Base-by-base conservation (phyloP, 2,329 filamentous ascomycete genomes). In the Mariannaea sp. region DNA sequence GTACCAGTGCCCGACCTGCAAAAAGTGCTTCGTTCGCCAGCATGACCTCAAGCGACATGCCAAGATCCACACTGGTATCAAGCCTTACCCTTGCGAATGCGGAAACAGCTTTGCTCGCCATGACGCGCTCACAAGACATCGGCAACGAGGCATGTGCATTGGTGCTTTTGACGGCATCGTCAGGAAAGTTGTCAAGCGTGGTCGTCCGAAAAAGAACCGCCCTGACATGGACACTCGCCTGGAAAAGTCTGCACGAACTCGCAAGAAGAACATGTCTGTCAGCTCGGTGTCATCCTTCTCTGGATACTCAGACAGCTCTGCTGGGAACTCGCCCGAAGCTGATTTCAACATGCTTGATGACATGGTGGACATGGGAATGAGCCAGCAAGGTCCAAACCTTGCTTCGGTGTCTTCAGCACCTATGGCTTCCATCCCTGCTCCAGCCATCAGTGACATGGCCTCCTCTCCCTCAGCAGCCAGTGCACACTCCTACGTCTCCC, bases 31-130 rank as follows among this genome's bases (percentile, higher is more conserved):
- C 70, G 94, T 97, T 35, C 88, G 94, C 30, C 92, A 96, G 66
- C 94, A 99, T 71, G 94, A 99, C 71, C 85, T 97, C 56, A 99
- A 97, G 79, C 86, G 94, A 56, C 94, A 99, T 70, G 89, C 92
- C 62, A 97, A 97, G 76, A 99, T 97, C 53, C 94, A 99, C 75
- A 96, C 90, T 1, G 92, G 92, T 43, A 88, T 95, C 74, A 97
- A 97, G 77, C 92, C 93, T 4, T 96, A 97, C 70, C 89, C 90
- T 39, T 99, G 94, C 74, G 86, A 91, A 58, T 99, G 94, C 70
- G 92, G 93, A 52, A 95, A 95, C 73, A 91, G 88, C 61, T 99
- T 99, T 70, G 93, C 93, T 27, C 86, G 94, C 51, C 93, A 97
- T 68, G 94, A 99, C 71, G 94, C 94, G 13, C 81, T 99, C 47